phyloP scores from a whole-genome alignment of 2,329 filamentous ascomycete genomes.

The Parastagonospora avenae region DNA sequence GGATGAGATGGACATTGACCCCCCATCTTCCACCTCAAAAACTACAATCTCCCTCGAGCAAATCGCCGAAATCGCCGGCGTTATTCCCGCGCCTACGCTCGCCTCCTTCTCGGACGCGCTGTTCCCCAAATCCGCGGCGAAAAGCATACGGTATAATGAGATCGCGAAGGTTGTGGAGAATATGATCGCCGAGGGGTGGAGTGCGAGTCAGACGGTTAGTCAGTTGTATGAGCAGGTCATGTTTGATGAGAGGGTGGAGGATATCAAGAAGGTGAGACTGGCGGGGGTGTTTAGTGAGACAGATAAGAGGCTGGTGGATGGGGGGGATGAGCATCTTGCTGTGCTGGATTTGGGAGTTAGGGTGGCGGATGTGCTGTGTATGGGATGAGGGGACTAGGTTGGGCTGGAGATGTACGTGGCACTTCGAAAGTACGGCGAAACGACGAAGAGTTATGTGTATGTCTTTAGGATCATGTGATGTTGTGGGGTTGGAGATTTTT shows the following conservation, averaged over 20 bases:
- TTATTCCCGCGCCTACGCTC: conserved; percentile 80
- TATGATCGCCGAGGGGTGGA: conserved; percentile 96
- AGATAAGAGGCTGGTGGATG: conserved; percentile 93
- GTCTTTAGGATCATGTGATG: too few species aligned
- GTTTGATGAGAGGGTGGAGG: conserved; percentile 81
- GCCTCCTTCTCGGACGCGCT: conserved; percentile 74
- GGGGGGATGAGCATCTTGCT: conserved; percentile 91
- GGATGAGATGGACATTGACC: conserved; percentile 59
- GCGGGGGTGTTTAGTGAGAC: conserved; percentile 88
- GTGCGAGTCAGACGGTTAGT: conserved; percentile 81
- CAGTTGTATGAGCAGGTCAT: conserved; percentile 86
- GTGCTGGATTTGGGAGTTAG: conserved; percentile 84
- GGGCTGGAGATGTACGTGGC: neutral
- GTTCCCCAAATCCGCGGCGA: conserved; percentile 60
- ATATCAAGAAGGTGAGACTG: conserved; percentile 88
- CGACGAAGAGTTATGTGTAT: too few species aligned
- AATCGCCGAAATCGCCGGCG: conserved; percentile 94
- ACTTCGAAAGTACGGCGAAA: neutral
- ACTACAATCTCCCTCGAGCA: conserved; percentile 67
- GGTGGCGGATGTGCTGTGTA: conserved; percentile 73
- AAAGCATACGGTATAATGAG: conserved; percentile 66
- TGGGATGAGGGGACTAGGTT: neutral
- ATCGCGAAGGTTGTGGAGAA: conserved; percentile 84
- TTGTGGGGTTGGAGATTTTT: too few species aligned
- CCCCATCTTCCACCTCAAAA: conserved; percentile 5